Percentiles rank a stretch among this genome's conserved stretches.
Evolutionary conservation across 2,329 filamentous ascomycete genomes (phyloP).

Genomic region (Verticillium klebahnii): DNA sequence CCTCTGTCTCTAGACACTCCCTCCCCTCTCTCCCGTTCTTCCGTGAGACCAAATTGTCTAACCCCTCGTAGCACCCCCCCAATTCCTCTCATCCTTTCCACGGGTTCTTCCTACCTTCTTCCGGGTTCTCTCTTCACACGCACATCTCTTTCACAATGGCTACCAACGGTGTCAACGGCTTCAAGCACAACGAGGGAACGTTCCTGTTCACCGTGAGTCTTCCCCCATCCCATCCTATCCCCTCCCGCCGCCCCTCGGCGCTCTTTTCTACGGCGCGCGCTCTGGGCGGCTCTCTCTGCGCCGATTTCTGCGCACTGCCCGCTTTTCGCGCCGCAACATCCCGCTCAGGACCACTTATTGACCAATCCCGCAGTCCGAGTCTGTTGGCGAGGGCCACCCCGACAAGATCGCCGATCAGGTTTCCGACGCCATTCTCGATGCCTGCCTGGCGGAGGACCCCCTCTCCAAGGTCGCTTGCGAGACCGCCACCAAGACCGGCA

Average conservation of each 20-base stretch:
- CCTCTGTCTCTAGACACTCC: background rate
- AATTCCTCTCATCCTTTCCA: constrained; percentile 17
- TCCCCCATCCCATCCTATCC: too few relatives aligned
- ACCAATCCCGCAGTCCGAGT: constrained; percentile 61
- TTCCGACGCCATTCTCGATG: constrained; percentile 97
- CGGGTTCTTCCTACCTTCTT: constrained; percentile 10
- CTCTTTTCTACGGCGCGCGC: background rate
- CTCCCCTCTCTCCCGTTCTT: constrained; percentile 1
- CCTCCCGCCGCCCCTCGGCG: background rate
- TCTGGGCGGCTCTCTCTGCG: background rate
- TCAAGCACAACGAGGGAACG: constrained; percentile 55
- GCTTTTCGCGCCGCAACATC: background rate
- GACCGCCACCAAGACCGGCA: constrained; percentile 98
- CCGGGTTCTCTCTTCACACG: constrained; percentile 1
- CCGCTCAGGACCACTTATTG: constrained; percentile 7
- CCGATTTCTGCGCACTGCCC: background rate
- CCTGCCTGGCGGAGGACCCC: constrained; percentile 89
- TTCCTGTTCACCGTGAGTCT: constrained; percentile 74
- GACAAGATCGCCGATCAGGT: constrained; percentile 99
- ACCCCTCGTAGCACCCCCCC: constrained; percentile 17
- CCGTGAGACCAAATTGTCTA: constrained; percentile 4
- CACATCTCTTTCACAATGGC: constrained; percentile 50
- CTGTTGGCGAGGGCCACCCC: constrained; percentile 85
- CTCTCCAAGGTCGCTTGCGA: constrained; percentile 99
- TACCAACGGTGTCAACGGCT: constrained; percentile 43